Evolutionary conservation across 371 early-diverging fungal genomes (phyloP), one percentile per base, ranked within the genome.

Genomic region (Sporodiniella umbellata): DNA sequence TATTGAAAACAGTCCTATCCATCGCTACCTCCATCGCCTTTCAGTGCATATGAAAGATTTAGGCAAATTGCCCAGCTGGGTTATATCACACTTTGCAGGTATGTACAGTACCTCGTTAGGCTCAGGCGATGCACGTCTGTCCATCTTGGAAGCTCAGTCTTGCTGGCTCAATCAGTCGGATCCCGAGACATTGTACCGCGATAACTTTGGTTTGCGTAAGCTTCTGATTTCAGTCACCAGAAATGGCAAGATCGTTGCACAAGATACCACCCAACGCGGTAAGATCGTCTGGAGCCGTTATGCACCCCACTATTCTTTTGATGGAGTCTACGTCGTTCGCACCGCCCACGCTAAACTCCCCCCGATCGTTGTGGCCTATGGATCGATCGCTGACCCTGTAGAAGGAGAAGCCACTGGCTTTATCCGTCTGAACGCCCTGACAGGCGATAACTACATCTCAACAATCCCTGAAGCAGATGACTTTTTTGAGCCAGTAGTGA

Each of bases 171-270:
- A 60, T 39, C n/a, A 31, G 11, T 28, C 65, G 4, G 6, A 19
- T 5, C 49, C 54, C 19, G 56, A 62, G 42, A 56, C 60, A 4
- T 56, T 83, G 1, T 77, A 80, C 30, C 78, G 88, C 8, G 95
- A 94, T 56, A 74, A 80, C 49, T 89, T 91, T 71, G 95, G 95
- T 4, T 68, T 94, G 54, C 85, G 89, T 48, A 94, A 95, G 66
- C 70, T 95, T 8, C 54, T 91, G 33, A 64, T 96, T 18, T 86
- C 92, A 48, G 86, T 78, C 15, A 81, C 94, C 5, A 49, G 58
- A 5, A 84, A 81, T 3, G 96, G 95, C 53, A 89, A 90, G 53
- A 55, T 96, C 4, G 70, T 89, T 22, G 95, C 93, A 2, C 76
- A 94, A 26, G 89, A 93, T 54, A 86, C 93, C 15, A 79, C 74